Conservation (phyloP, 1,139 yeast species). For the Kluyveromyces marxianus region DNA sequence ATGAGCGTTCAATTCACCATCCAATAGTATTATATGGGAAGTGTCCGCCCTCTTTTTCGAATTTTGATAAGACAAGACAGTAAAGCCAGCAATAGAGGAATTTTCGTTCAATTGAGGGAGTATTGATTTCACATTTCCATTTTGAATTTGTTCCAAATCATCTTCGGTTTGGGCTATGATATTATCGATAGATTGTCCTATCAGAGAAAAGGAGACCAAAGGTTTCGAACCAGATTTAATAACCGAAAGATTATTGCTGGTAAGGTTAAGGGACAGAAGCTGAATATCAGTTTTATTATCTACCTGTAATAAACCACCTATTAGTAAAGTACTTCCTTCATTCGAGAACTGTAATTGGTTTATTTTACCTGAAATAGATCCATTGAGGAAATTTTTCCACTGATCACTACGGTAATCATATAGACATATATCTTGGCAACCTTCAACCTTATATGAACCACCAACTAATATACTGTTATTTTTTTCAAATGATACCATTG, state of each 20-base stretch:
- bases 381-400: conserved; percentile 43
- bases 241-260: conserved; percentile 6
- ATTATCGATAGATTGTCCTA: conserved; percentile 3
- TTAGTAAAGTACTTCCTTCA: conserved; percentile 39
- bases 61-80: neutral
- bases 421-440: conserved; percentile 60
- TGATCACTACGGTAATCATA: conserved; percentile 50
- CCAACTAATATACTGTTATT: conserved; percentile 57
- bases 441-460: conserved; percentile 64
- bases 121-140: conserved; percentile 12
- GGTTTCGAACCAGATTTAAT: conserved; percentile 9
- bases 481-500: conserved; percentile 47
- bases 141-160: conserved; percentile 8
- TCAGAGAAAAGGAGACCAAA: conserved; percentile 11
- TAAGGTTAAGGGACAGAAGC: conserved; percentile 17
- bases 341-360: conserved; percentile 48
- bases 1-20: conserved; percentile 52
- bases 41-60: conserved; percentile 23
- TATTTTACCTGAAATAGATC: conserved; percentile 46
- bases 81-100: conserved; percentile 1
- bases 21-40: conserved; percentile 45
- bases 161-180: conserved; percentile 21
- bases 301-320: conserved; percentile 50
- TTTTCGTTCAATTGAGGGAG: neutral
- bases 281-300: conserved; percentile 11